Evolutionary conservation across 2,329 filamentous ascomycete genomes (phyloP).

Genomic region (Cadophora luteo-olivacea): DNA sequence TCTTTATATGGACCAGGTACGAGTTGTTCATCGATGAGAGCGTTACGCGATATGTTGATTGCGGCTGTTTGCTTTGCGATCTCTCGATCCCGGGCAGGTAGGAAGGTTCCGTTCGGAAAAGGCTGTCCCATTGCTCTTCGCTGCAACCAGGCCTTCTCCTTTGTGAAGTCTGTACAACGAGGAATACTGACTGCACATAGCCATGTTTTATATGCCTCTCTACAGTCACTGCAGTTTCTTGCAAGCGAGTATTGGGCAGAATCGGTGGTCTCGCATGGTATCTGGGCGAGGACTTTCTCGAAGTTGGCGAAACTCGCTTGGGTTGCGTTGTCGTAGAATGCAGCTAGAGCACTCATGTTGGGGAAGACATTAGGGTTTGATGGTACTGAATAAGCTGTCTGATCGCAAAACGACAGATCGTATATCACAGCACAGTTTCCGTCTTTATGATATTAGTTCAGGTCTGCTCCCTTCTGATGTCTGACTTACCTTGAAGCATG

Average conservation of each 20-base stretch:
- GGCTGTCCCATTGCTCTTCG: constrained; percentile 73
- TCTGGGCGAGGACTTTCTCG: constrained; percentile 79
- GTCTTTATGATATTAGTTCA: constrained; percentile 52
- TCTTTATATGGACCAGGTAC: constrained; percentile 92
- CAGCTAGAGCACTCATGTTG: constrained; percentile 65
- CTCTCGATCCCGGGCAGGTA: constrained; percentile 49
- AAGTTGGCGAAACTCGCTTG: constrained; percentile 76
- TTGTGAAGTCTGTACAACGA: constrained; percentile 84
- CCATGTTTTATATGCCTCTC: constrained; percentile 87
- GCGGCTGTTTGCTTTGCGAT: constrained; percentile 31
- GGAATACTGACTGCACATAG: constrained; percentile 93
- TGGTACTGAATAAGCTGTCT: constrained; percentile 90
- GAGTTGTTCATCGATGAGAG: constrained; percentile 73
- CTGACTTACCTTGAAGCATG: constrained; percentile 74
- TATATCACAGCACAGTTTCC: constrained; percentile 86
- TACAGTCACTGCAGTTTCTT: constrained; percentile 78
- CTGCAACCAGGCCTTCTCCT: constrained; percentile 55
- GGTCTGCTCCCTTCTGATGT: not conserved
- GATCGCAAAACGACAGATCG: constrained; percentile 86
- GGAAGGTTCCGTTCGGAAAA: constrained; percentile 72
- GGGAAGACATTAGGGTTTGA: constrained; percentile 71
- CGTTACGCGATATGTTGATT: constrained; percentile 69
- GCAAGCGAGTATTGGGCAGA: constrained; percentile 83
- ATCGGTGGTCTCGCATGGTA: constrained; percentile 79
- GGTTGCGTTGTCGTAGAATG: constrained; percentile 82